phyloP scores from a whole-genome alignment of 495 filamentous ascomycete species.

The Pseudevernia furfuracea region DNA sequence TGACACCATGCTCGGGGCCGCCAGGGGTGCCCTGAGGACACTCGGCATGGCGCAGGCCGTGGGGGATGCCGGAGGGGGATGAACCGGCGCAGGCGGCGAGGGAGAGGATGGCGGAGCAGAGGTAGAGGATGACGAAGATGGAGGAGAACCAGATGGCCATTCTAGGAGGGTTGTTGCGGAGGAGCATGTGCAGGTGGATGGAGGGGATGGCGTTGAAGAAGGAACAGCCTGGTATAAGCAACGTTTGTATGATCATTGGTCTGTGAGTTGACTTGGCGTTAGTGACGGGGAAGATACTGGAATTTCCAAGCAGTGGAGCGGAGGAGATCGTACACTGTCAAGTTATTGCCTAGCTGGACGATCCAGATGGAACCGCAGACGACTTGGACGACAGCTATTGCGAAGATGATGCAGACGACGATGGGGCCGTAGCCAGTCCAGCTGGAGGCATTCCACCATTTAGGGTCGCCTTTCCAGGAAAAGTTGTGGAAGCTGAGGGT shows the following conservation, averaged over 20 bases:
- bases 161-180: conserved; percentile 23
- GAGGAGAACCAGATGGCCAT: conserved; percentile 21
- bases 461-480: conserved; percentile 21
- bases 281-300: neutral
- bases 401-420: conserved; percentile 25
- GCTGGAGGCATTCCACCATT: conserved; percentile 21
- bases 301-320: neutral
- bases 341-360: conserved; percentile 15
- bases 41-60: conserved; percentile 17
- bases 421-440: conserved; percentile 28
- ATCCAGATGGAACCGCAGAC: conserved; percentile 25
- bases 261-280: neutral
- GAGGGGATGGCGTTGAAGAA: conserved; percentile 28
- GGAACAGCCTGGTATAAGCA: conserved; percentile 25
- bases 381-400: conserved; percentile 27
- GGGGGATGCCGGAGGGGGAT: conserved; percentile 5
- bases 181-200: conserved; percentile 24
- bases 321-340: conserved; percentile 17
- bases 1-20: conserved; percentile 16
- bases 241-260: conserved; percentile 25
- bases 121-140: conserved; percentile 21
- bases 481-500: conserved; percentile 23
- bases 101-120: conserved; percentile 20
- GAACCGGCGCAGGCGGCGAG: conserved; percentile 21
- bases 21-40: conserved; percentile 19